Percentiles rank a stretch among this genome's conserved stretches.
Conservation (phyloP, 768 basidiomycete genomes). For the Pluteus cervinus region DNA sequence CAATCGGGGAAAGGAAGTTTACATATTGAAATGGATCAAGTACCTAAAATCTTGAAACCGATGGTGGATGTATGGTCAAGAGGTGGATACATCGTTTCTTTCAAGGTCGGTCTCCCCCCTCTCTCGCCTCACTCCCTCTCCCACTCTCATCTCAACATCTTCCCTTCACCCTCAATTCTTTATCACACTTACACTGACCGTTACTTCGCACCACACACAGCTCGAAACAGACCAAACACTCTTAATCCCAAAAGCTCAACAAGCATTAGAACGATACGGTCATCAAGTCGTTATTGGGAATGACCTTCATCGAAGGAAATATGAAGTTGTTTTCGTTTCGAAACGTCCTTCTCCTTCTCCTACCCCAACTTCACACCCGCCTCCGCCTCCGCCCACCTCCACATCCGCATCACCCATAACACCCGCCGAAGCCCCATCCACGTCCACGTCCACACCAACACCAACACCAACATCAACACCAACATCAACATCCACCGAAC, state of each 20-base stretch:
- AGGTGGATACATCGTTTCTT: constrained; percentile 90
- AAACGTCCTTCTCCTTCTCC: constrained; percentile 29
- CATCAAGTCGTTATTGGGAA: constrained; percentile 98
- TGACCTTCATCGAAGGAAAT: constrained; percentile 86
- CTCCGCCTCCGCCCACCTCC: no score
- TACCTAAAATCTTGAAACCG: constrained; percentile 91
- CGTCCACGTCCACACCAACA: no score
- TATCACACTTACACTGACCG: neutral
- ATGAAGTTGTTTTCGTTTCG: constrained; percentile 89
- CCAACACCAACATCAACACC: no score
- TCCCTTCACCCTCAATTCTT: constrained; percentile 1
- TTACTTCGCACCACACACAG: constrained; percentile 37
- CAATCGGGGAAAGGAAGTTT: constrained; percentile 94
- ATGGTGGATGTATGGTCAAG: constrained; percentile 92
- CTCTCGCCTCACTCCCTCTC: neutral
- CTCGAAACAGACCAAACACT: constrained; percentile 86
- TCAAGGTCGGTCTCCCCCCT: constrained; percentile 66
- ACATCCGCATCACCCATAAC: no score
- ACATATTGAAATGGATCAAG: constrained; percentile 97
- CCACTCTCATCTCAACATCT: no score
- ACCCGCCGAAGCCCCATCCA: no score
- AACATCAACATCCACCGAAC: constrained; percentile 11
- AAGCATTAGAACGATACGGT: constrained; percentile 87
- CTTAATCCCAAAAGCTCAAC: constrained; percentile 85
- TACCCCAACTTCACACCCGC: no score